Base-by-base conservation (phyloP, 352 stramenopile species). In the Phytophthora hybrid region DNA sequence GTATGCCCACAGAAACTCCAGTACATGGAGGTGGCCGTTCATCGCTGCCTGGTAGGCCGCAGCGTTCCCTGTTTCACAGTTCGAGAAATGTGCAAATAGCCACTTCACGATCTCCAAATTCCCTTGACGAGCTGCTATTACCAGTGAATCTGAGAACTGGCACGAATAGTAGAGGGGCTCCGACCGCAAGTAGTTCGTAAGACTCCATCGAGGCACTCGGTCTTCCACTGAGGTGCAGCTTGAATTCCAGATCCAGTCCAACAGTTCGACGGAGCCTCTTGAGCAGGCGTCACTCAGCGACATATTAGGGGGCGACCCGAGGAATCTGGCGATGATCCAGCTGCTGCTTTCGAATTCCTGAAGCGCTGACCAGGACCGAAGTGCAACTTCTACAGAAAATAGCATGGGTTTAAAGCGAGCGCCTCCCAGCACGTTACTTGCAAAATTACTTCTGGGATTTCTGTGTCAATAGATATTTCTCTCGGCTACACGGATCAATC, bases 151-250 rank as follows among this genome's bases (percentile, higher is more conserved):
- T 11, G 16, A 34, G 21, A 67, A 59, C n/a, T 52, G 44, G 26
- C 16, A 59, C 2, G 16, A 8, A 32, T 67, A 54, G 21, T 67
- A 67, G 14, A 53, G 32, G 6, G 14, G 49, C 5, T 67, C 61
- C 13, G 61, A 60, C 13, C 31, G 61, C 2, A 67, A 49, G n/a
- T 54, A 67, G 49, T 59, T 67, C n/a, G 29, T 41, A n/a, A 67
- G 60, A 53, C 49, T 52, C 46, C 47, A 67, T n/a, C 21, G n/a
- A 11, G 59, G 29, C n/a, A 1, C 7, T 29, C 21, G 21, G 11
- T 18, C 11, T 5, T 18, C 44, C 16, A 52, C n/a, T 11, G 16
- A 21, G 18, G 18, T 23, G 44, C 44, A 52, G 37, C 37, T 44
- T 11, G 37, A 44, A 44, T 49, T 14, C 41, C 41, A 49, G 13